Conservation (phyloP, 345 rosid genomes). For the Viola odorata region DNA sequence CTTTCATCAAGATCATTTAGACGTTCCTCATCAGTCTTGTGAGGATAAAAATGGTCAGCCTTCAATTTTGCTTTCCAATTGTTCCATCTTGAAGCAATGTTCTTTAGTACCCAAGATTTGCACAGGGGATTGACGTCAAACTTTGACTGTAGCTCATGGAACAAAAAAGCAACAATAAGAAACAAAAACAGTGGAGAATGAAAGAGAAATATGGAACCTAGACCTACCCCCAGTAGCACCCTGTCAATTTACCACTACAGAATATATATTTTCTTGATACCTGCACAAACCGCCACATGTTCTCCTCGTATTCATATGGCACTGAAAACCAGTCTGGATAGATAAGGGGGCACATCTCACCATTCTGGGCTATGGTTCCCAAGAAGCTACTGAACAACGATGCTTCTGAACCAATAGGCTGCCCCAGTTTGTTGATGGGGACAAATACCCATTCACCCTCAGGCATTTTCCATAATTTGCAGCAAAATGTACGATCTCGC, state of each 20-base stretch:
- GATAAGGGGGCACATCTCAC: slow-evolving; percentile 30
- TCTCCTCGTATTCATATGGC: slow-evolving; percentile 24
- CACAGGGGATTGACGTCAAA: slow-evolving; percentile 25
- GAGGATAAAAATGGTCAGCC: slow-evolving; percentile 24
- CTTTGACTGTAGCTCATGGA: slow-evolving; percentile 20
- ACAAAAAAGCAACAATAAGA: too few species aligned
- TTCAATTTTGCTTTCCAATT: slow-evolving; percentile 34
- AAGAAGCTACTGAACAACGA: slow-evolving; percentile 26
- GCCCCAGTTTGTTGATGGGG: slow-evolving; percentile 24
- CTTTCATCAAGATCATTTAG: slow-evolving; percentile 25
- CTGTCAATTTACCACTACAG: neutral
- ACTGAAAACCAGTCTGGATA: slow-evolving; percentile 22
- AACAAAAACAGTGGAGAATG: too few species aligned
- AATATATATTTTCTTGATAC: slow-evolving; percentile 14
- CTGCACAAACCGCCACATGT: slow-evolving; percentile 35
- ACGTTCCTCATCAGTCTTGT: slow-evolving; percentile 34
- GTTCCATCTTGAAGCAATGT: slow-evolving; percentile 33
- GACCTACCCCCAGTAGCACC: too few species aligned
- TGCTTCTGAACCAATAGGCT: slow-evolving; percentile 33
- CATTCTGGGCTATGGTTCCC: slow-evolving; percentile 34
- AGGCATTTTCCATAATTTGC: slow-evolving; percentile 15
- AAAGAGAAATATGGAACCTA: too few species aligned
- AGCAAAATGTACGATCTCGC: slow-evolving; percentile 27
- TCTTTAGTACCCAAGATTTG: slow-evolving; percentile 30
- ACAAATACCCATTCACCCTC: slow-evolving; percentile 27